These are phyloP conservation scores for Botrytis byssoidea DNA, from an alignment of 2,329 filamentous ascomycete genomes.

Conservation along the genomic window DNA sequence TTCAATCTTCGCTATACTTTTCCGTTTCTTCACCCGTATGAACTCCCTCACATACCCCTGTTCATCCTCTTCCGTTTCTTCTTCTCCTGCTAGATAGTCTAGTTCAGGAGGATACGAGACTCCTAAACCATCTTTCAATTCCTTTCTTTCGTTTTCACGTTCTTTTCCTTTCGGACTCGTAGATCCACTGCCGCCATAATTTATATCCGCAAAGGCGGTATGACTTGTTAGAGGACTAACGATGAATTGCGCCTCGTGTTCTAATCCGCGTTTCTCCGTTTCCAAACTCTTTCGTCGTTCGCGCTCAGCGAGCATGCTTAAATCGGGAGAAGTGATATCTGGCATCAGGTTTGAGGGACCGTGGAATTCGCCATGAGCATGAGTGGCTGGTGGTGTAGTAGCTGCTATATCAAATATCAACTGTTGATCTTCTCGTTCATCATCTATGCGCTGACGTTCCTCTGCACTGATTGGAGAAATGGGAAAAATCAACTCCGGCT, in stretches of 20 bases:
- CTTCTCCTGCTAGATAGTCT: not conserved
- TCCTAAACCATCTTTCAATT: not conserved
- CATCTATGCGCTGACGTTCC: not conserved
- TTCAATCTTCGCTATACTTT: conserved; percentile 21
- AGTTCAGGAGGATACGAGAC: not conserved
- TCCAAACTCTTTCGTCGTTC: conserved; percentile 17
- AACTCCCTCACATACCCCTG: conserved; percentile 13
- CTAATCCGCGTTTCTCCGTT: conserved; percentile 14
- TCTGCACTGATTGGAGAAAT: not conserved
- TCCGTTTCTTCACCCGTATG: conserved; percentile 16
- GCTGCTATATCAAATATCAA: conserved; percentile 17
- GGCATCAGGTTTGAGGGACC: not conserved
- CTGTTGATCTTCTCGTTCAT: conserved; percentile 16
- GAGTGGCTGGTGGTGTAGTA: conserved; percentile 8
- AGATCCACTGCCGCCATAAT: not conserved
- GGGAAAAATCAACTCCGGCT: conserved; percentile 12
- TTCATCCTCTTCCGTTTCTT: conserved; percentile 18
- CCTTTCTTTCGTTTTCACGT: not conserved
- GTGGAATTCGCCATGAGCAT: not conserved
- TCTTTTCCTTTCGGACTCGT: not conserved
- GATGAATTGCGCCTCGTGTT: conserved; percentile 17
- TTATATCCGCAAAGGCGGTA: not conserved
- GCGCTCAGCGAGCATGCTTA: not conserved
- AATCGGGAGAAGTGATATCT: not conserved
- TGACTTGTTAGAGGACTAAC: conserved; percentile 11